Evolutionary conservation across 1,139 yeast species (phyloP).

Genomic region (Protomyces inouyei): DNA sequence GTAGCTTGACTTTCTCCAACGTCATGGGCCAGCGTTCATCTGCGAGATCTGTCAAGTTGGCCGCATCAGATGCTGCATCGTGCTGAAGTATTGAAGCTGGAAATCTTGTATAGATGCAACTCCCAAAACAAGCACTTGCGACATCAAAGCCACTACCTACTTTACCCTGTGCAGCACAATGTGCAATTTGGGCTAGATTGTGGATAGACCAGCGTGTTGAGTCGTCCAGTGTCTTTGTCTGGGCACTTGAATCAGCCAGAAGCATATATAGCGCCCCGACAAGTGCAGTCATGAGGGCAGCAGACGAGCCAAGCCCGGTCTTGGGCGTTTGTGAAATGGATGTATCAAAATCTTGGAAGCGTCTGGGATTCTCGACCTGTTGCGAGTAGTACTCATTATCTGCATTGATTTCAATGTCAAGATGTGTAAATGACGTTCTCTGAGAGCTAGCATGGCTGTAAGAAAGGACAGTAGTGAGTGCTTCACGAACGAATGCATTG

Average conservation of each 20-base stretch:
- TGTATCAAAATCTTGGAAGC: slow-evolving; percentile 56
- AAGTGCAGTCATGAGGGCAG: slow-evolving; percentile 81
- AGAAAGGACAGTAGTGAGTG: slow-evolving; percentile 42
- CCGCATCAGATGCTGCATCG: slow-evolving; percentile 23
- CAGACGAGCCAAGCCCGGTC: slow-evolving; percentile 95
- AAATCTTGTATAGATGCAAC: slow-evolving; percentile 75
- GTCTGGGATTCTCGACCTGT: slow-evolving; percentile 33
- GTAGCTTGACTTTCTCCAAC: slow-evolving; percentile 55
- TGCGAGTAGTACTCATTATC: slow-evolving; percentile 83
- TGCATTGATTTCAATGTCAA: slow-evolving; percentile 63
- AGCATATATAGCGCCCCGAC: slow-evolving; percentile 59
- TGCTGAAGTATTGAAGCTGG: slow-evolving; percentile 35
- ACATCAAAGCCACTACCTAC: slow-evolving; percentile 97
- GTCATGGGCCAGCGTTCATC: slow-evolving; percentile 53
- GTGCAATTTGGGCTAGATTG: slow-evolving; percentile 81
- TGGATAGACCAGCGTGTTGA: slow-evolving; percentile 48
- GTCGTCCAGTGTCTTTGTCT: slow-evolving; percentile 33
- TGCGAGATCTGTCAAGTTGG: slow-evolving; percentile 6
- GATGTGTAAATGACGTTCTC: slow-evolving; percentile 33
- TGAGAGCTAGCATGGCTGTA: slow-evolving; percentile 41
- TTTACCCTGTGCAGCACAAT: slow-evolving; percentile 89
- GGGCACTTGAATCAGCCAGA: slow-evolving; percentile 42
- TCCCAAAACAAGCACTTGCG: slow-evolving; percentile 90
- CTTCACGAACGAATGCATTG: slow-evolving; percentile 36
- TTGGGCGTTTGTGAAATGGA: slow-evolving; percentile 73